Conservation (phyloP, 129 eudicot species). For the Flaveria ramosissima region DNA sequence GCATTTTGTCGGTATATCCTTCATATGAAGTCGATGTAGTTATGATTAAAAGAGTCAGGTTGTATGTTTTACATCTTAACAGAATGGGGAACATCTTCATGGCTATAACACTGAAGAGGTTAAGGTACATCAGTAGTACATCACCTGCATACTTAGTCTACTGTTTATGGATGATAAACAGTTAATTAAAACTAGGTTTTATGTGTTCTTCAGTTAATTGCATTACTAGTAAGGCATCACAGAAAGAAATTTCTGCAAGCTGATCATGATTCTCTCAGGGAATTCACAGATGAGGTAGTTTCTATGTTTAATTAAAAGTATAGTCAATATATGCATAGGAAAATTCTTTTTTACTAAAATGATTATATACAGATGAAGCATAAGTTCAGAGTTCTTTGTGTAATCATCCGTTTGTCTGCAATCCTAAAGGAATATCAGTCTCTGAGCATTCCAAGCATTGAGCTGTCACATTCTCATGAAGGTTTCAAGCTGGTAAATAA, state of each 20-base stretch:
- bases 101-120: slow-evolving; percentile 71
- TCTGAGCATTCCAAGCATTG: slow-evolving; percentile 33
- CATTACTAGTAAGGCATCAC: slow-evolving; percentile 73
- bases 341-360: neutral
- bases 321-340: neutral
- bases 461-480: slow-evolving; percentile 51
- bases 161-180: neutral
- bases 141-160: slow-evolving; percentile 8
- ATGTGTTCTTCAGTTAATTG: slow-evolving; percentile 58
- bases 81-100: slow-evolving; percentile 75
- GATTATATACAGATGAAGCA: slow-evolving; percentile 41
- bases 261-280: slow-evolving; percentile 47
- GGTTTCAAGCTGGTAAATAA: slow-evolving; percentile 69
- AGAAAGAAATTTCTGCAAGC: slow-evolving; percentile 64
- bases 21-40: neutral
- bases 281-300: slow-evolving; percentile 60
- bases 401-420: slow-evolving; percentile 65
- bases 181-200: slow-evolving; percentile 14
- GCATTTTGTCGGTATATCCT: slow-evolving; percentile 8
- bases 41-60: neutral
- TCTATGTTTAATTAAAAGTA: slow-evolving; percentile 8
- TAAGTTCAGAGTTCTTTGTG: slow-evolving; percentile 73
- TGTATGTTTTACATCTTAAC: slow-evolving; percentile 27
- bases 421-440: slow-evolving; percentile 44
- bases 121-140: slow-evolving; percentile 40